Percentiles rank a stretch among this genome's conserved stretches.
phyloP scores from a whole-genome alignment of 2,329 filamentous ascomycete species.

The Emmonsiellopsis sp. region DNA sequence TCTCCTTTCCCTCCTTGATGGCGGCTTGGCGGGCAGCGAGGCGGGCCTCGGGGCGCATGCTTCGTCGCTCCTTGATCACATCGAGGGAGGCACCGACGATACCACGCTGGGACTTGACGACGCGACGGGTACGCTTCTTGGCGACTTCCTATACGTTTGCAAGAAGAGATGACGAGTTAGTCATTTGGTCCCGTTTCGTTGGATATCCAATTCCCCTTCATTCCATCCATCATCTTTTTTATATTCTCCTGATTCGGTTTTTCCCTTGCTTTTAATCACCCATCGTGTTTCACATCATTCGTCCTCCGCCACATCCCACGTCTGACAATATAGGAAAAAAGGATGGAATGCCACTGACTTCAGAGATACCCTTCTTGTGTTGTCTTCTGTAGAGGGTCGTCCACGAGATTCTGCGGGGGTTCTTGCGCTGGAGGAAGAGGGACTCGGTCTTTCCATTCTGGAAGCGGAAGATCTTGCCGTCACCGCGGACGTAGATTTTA shows the following conservation, averaged over 20 bases:
- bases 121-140: constrained; percentile 98
- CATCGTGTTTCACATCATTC: background rate
- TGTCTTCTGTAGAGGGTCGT: constrained; percentile 96
- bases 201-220: constrained; percentile 1
- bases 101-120: constrained; percentile 96
- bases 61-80: constrained; percentile 98
- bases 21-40: constrained; percentile 78
- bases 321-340: background rate
- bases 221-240: background rate
- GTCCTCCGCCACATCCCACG: background rate
- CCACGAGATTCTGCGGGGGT: constrained; percentile 98
- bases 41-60: constrained; percentile 90
- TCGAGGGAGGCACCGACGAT: constrained; percentile 99
- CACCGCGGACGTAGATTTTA: constrained; percentile 98
- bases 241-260: background rate
- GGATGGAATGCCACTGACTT: constrained; percentile 57
- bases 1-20: constrained; percentile 98
- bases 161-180: constrained; percentile 7
- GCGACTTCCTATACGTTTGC: constrained; percentile 72
- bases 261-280: background rate
- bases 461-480: constrained; percentile 99
- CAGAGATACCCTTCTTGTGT: constrained; percentile 99
- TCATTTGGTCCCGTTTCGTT: constrained; percentile 8
- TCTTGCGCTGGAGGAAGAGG: constrained; percentile 99
- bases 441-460: constrained; percentile 99